Conservation (phyloP, 805 yeast species). For the Teunomyces atbi region DNA sequence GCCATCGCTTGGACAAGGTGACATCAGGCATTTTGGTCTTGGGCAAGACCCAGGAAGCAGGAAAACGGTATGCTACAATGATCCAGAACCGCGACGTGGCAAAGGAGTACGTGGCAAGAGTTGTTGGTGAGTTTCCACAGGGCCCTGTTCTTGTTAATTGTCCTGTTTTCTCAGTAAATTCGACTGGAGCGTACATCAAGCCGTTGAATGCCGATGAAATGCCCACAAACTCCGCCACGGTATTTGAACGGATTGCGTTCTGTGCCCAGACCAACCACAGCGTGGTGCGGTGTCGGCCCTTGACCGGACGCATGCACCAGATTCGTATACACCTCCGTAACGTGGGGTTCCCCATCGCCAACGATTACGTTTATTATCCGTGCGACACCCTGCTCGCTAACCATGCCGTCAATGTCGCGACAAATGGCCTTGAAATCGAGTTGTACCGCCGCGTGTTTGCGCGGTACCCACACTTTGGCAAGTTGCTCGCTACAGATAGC, state of each 20-base stretch:
- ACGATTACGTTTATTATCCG: constrained; percentile 52
- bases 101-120: constrained; percentile 49
- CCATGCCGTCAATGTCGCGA: constrained; percentile 14
- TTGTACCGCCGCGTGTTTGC: constrained; percentile 21
- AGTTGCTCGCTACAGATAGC: constrained; percentile 9
- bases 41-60: constrained; percentile 35
- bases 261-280: constrained; percentile 31
- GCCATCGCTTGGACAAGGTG: constrained; percentile 50
- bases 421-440: constrained; percentile 21
- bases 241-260: constrained; percentile 31
- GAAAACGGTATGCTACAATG: constrained; percentile 28
- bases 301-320: constrained; percentile 58
- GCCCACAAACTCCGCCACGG: constrained; percentile 32
- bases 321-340: constrained; percentile 54
- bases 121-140: constrained; percentile 39
- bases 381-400: constrained; percentile 5
- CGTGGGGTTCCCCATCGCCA: constrained; percentile 69
- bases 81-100: constrained; percentile 27
- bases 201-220: constrained; percentile 19
- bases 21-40: constrained; percentile 52
- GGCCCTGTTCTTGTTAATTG: constrained; percentile 27
- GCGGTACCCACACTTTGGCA: constrained; percentile 14
- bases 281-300: constrained; percentile 47
- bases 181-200: constrained; percentile 33
- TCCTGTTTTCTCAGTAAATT: constrained; percentile 39